phyloP scores from a whole-genome alignment of 225 moss, liverwort and hornwort genomes.

The Pseudisothecium myosuroides region DNA sequence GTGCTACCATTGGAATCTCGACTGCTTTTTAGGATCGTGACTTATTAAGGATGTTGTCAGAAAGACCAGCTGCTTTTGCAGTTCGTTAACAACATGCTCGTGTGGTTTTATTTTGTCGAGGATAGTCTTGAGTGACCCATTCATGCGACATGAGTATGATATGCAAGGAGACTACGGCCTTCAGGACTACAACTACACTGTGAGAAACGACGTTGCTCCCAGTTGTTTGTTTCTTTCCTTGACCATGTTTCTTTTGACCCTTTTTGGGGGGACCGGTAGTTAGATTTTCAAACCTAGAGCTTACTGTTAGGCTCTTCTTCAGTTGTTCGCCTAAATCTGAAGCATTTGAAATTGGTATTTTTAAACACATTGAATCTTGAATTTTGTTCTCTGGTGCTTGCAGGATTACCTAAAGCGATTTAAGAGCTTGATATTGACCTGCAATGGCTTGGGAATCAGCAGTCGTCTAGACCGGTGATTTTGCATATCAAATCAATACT shows the following conservation, averaged over 20 bases:
- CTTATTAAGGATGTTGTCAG: background rate
- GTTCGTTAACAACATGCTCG: background rate
- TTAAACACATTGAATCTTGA: background rate
- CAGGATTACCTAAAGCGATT: slow-evolving; percentile 94
- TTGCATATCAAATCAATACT: background rate
- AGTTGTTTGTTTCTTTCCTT: background rate
- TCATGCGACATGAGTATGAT: slow-evolving; percentile 83
- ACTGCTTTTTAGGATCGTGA: background rate
- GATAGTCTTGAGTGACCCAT: slow-evolving; percentile 86
- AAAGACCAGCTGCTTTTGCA: background rate
- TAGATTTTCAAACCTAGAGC: background rate
- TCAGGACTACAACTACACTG: slow-evolving; percentile 85
- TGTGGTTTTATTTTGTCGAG: slow-evolving; percentile 4
- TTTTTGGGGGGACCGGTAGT: background rate
- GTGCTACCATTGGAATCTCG: background rate
- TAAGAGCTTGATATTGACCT: slow-evolving; percentile 90
- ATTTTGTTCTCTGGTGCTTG: background rate
- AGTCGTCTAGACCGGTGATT: slow-evolving; percentile 49
- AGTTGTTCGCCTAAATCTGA: background rate
- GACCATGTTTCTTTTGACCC: background rate
- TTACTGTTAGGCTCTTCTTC: background rate
- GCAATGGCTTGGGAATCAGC: slow-evolving; percentile 91
- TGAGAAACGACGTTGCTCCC: slow-evolving; percentile 10
- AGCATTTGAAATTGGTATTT: background rate
- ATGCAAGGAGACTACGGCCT: slow-evolving; percentile 71